phyloP scores from a whole-genome alignment of 2,329 filamentous ascomycete genomes.

The Cladosporium sp. region DNA sequence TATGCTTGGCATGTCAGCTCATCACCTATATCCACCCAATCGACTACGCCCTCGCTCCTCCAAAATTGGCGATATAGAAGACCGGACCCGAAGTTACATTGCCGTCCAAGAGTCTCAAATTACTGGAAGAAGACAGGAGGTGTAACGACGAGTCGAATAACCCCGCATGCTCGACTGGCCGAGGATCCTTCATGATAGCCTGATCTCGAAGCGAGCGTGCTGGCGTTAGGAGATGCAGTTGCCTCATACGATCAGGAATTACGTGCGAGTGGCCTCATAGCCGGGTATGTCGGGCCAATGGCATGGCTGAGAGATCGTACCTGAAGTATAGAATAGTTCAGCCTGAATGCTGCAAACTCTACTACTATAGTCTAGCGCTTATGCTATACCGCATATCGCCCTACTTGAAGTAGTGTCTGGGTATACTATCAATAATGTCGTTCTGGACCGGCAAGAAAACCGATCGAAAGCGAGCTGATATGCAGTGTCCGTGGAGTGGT shows the following conservation, averaged over 20 bases:
- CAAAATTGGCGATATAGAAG: background rate
- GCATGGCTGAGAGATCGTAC: background rate
- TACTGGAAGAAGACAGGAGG: background rate
- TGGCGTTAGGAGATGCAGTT: background rate
- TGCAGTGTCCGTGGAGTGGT: no score
- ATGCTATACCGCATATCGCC: background rate
- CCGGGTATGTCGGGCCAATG: background rate
- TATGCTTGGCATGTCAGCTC: constrained; percentile 1
- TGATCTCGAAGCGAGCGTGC: constrained; percentile 1
- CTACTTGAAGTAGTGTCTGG: background rate
- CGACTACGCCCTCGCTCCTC: background rate
- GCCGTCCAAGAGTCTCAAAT: background rate
- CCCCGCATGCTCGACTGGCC: background rate
- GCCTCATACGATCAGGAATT: constrained; percentile 1
- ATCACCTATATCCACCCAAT: background rate
- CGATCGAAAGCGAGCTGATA: background rate
- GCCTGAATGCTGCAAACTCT: background rate
- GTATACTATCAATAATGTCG: background rate
- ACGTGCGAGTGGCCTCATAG: background rate
- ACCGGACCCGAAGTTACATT: constrained; percentile 2
- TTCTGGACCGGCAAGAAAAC: background rate
- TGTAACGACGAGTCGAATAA: background rate
- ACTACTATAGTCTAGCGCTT: background rate
- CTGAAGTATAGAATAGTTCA: background rate
- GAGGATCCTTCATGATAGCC: background rate